Evolutionary conservation across 208 protist genomes (phyloP), one percentile per base, ranked within the genome.

Genomic region (Trichomonas gallinae): DNA sequence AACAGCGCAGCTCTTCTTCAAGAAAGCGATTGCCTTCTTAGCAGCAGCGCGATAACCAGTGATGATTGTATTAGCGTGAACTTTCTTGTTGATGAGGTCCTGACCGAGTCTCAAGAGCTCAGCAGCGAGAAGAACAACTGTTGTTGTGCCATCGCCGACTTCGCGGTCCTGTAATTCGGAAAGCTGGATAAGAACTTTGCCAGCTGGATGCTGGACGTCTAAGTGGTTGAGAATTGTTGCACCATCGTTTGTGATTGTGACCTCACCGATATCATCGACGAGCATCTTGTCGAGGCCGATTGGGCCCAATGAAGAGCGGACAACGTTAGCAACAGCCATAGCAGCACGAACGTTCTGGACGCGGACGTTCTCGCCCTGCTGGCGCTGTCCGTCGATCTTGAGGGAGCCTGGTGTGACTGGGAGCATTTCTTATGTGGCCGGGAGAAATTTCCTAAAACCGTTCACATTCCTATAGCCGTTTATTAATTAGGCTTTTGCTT

Each of bases 201-300:
- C 98, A 11, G 98, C 98, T 40, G 98, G 98, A 97, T 98, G 98
- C 96, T 98, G 97, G 26, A 98, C 98, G 51, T 97, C 82, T 17
- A 99, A 97, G 96, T 98, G 96, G 96, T 98, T 97, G 0, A 99
- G 96, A 96, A 99, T 99, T 58, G 98, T 99, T 36, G 99, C 99
- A 96, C 99, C 99, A 97, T 99, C 99, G 98, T 99, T 99, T 49
- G 99, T 99, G 96, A 99, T 98, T 13, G 98, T 98, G 31, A 99
- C 98, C 97, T 99, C 99, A 96, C 99, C 99, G 97, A 99, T 98
- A 96, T 99, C 99, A 97, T 99, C 99, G 4, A 99, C 99, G 11
- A 99, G 97, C 99, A 99, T 99, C 98, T 99, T 99, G 97, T 99
- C 99, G 21, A 99, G 98, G 0, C 99, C 99, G 85, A 99, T 98